Base-by-base conservation (phyloP, 768 basidiomycete genomes). In the Pulveroboletus sp. region DNA sequence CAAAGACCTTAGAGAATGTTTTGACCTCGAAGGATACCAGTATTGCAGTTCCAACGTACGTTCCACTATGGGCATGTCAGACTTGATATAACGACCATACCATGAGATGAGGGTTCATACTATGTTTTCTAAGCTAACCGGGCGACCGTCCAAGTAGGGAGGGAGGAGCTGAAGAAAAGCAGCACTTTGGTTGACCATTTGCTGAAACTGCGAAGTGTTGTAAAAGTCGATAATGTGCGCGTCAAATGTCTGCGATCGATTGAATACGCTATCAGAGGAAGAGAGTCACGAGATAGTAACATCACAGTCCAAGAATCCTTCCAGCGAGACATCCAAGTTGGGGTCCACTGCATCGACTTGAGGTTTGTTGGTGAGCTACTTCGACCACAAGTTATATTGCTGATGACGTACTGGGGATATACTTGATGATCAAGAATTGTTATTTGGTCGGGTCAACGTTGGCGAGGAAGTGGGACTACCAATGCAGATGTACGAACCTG, bases 311-410 rank as follows among this genome's bases (percentile, higher is more conserved):
- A 80, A 77, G 63, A 73, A 86, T 21, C 84, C 85, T 55, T 88
- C 84, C 15, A 89, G 66, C 1, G 82, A 80, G 17, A 85, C 68
- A 52, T 84, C 80, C 37, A 82, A 71, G 30, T 75, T 66, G 4
- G 84, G 77, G 42, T 85, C 76, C 11, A 87, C 79, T 8, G 83
- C 78, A 50, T 86, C 76, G 51, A 86, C 83, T 64, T 79, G 52
- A 13, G 6, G 24, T 42, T 47, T 39, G 43, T 41, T 32, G 38
- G 41, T 55, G 15, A 66, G 51, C 18, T 8, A n/a, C 21, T 32
- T 38, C 4, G 36, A 26, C 31, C 17, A 32, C 6, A 44, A n/a
- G 13, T 27, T 9, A 32, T 26, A 24, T 37, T 35, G 21, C 15
- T 5, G 50, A 42, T 1, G 26, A 66, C 66, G 60, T 55, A 71